Base-by-base conservation (phyloP, 2,329 filamentous ascomycete genomes). In the Aspergillus sp. region DNA sequence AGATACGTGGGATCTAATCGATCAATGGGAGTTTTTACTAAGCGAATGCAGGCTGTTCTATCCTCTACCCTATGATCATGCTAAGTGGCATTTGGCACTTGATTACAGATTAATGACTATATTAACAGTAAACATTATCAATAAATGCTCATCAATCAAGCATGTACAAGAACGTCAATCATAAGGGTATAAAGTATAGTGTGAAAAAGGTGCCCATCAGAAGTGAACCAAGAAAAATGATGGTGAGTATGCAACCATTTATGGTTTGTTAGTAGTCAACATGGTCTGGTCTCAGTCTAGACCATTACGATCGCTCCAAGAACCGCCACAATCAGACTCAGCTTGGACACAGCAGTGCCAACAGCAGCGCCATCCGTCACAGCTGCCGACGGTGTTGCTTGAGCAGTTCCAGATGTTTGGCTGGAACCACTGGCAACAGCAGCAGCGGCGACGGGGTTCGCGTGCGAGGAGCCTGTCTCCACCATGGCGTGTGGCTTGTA, bases 261-360 rank as follows among this genome's bases (percentile, higher is more conserved):
- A 44, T 39, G 41, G 27, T 38, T 27, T 7, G 7, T 8, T 10
- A 39, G 25, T 6, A 30, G 25, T 17, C 19, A 39, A 51, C 23
- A 54, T 39, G 48, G 52, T 51, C 50, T 21, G 32, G 44, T 38
- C 25, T 27, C 25, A 3, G 30, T 54, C 36, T 71, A 71, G 42
- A 69, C 64, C 61, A 69, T 60, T n/a, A 60, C 61, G 53, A 73
- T 51, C 27, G 65, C 70, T 5, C 64, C 66, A n/a, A 71, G 41
- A 8, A 69, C 62, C 27, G 69, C 69, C 50, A 72, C 61, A 27
- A 64, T 57, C 54, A 71, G 57, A 23, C 63, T 66, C 44, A 66
- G 44, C 49, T 66, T 63, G 10, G 70, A 70, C 57, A 64, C 59
- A 11, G 68, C 63, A 48, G 65, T 55, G 57, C 62, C 66, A 53